Evolutionary conservation across 352 stramenopile species (phyloP), one percentile per base, ranked within the genome.

Genomic region (Phytophthora brassicae): DNA sequence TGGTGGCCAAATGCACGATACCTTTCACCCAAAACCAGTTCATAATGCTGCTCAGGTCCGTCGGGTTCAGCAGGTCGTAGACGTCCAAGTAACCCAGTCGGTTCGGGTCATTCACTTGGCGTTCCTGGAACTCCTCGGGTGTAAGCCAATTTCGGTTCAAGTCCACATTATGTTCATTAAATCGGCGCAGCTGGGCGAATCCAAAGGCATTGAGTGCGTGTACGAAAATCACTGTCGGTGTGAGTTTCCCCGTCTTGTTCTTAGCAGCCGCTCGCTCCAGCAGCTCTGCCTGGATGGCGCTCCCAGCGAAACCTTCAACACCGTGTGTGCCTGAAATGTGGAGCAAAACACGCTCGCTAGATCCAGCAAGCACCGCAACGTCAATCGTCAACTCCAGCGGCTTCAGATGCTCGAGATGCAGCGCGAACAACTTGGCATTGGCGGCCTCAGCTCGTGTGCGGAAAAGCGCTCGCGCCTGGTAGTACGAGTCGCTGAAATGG

Each of bases 121-220:
- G 63, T 11, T 67, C 55, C 26, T 77, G 51, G 55, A 90, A 95
- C 42, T 84, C 62, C 13, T 75, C 66, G 0, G 55, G 49, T 26
- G 56, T 81, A 22, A 98, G 74, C 47, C 73, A 94, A 72, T 98
- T 98, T 29, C 92, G 82, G 68, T 98, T 98, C 39, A 98, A 74
- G 68, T 98, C 93, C 19, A 98, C 90, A 64, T 97, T 97, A 60
- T 97, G 74, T 69, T 98, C 93, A 62, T 98, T 98, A 39, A 88
- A 90, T 17, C 93, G 79, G 26, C 94, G 80, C 17, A 97, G 77
- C 54, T 93, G 66, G 1, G 80, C 66, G 70, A 98, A 98, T 13
- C 95, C 95, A 66, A 86, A 97, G 1, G 95, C 86, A 69, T 98
- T 98, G 5, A 98, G 67, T 0, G 90, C 88, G 54, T 98, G 95